Base-by-base conservation (phyloP, 495 filamentous ascomycete species). In the Talaromyces thailandensis region DNA sequence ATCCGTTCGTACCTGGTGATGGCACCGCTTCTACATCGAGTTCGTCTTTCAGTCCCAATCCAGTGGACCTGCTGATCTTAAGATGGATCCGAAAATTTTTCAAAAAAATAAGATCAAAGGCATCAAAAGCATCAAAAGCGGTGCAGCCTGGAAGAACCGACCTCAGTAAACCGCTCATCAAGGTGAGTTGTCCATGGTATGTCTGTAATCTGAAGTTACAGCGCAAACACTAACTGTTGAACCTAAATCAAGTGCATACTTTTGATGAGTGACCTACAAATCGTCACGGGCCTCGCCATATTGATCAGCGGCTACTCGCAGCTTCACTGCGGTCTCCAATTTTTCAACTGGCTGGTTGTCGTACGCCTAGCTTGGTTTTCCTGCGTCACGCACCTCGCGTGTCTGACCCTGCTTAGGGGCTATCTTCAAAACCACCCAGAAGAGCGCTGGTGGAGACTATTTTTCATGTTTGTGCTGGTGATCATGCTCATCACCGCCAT, bases 281-380 rank as follows among this genome's bases (percentile, higher is more conserved):
- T 62, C 23, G 26, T 70, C 18, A 71, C 66, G 1, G 63, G 68
- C 5, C 61, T 68, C 12, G 53, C 58, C 0, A 60, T 70, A 43
- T 64, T 70, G 7, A 61, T 68, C 55, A 68, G 63, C 31, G 68
- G 66, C 0, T 64, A 62, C 32, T 37, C 18, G 6, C 66, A 71
- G 57, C 48, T 70, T 3, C 4, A 37, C 6, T 64, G 51, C 11
- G 62, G 58, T 12, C 23, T 75, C 21, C 45, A 66, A 3, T 66
- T 64, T 2, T 78, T 78, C 40, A 71, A 80, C 56, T 80, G 71
- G 71, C 70, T 68, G 0, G 6, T 40, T 40, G 16, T 40, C 37
- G 12, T 40, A 40, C 70, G 73, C 23, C 53, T 79, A 2, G 70
- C 72, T 0, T 78, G 76, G 76, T 76, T 77, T 56, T 74, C 76